Evolutionary conservation across 1,284 basidiomycete genomes (phyloP), one percentile per base, ranked within the genome.

Genomic region (Trichosporon sp.): DNA sequence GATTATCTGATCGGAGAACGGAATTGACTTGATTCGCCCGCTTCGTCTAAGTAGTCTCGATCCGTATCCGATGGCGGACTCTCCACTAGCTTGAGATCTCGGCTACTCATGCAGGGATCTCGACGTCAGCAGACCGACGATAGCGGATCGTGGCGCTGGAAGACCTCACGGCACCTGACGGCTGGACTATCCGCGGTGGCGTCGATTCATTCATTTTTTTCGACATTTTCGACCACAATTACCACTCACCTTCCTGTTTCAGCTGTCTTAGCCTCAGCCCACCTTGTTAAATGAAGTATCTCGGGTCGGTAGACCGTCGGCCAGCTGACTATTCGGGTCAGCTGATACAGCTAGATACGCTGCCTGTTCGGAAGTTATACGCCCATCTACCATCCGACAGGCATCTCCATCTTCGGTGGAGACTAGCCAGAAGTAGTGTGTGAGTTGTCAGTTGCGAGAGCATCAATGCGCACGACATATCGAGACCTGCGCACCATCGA

Each of bases 191-290:
- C 51, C 51, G 7, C 19, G 7, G 51, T 54, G 51, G 51, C 51
- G 51, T 54, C 51, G n/a, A 54, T 54, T 54, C 51, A 54, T 46
- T 46, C 43, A 54, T 54, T 19, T 54, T 26, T 26, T 48, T 26
- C 16, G 12, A 46, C 11, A 7, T 8, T 54, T 26, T 19, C 19
- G 16, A 21, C 21, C 19, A 21, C 8, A 11, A 54, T 21, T 54
- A 16, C 51, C 19, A 16, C 48, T 21, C 51, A 16, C 51, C 8
- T 54, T n/a, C 51, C 21, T 19, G 51, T 21, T 54, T 54, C 51
- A 54, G 51, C n/a, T 54, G 51, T 10, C 51, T 54, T 19, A 26
- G 21, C 19, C 6, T 21, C 10, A 4, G 7, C n/a, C 51, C 51
- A 54, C 21, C 43, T 46, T n/a, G 4, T n/a, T n/a, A 46, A n/a